Conservation (phyloP, 352 stramenopile genomes). For the Globisporangium middletonii region DNA sequence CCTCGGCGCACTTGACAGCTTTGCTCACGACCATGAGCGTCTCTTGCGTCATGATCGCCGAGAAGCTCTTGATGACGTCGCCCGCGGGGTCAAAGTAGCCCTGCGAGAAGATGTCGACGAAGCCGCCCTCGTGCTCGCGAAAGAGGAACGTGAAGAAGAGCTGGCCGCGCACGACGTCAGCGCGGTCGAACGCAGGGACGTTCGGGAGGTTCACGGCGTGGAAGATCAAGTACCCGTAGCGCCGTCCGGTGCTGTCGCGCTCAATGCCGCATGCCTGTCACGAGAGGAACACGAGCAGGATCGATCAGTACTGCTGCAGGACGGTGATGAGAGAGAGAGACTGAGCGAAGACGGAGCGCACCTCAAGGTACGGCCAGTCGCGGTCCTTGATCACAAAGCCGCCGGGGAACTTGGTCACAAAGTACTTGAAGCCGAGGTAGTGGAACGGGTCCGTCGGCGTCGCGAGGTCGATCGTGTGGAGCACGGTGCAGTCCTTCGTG, state of each 20-base stretch:
- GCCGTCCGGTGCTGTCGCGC: constrained; percentile 20
- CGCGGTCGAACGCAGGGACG: constrained; percentile 27
- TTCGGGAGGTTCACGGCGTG: constrained; percentile 39
- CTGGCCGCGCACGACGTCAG: constrained; percentile 24
- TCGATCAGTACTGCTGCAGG: no score
- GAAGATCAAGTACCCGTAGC: constrained; percentile 38
- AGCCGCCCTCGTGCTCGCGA: constrained; percentile 23
- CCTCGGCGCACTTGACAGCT: constrained; percentile 34
- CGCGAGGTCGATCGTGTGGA: constrained; percentile 35
- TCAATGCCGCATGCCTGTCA: constrained; percentile 26
- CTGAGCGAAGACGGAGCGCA: constrained; percentile 6
- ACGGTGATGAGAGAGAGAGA: no score
- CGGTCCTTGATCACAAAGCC: constrained; percentile 15
- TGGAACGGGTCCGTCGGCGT: constrained; percentile 33
- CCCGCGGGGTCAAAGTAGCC: constrained; percentile 36
- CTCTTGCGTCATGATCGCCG: constrained; percentile 21
- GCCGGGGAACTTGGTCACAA: constrained; percentile 23
- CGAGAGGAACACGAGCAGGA: constrained; percentile 27
- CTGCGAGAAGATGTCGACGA: constrained; percentile 37
- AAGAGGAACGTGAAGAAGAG: constrained; percentile 29
- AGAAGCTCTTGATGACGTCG: constrained; percentile 23
- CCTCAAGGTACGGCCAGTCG: constrained; percentile 32
- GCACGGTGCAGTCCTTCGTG: constrained; percentile 29
- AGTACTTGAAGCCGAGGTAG: constrained; percentile 50
- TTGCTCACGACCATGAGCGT: constrained; percentile 23